Base-by-base conservation (phyloP, 805 yeast species). In the Nakazawaea molendinolei region DNA sequence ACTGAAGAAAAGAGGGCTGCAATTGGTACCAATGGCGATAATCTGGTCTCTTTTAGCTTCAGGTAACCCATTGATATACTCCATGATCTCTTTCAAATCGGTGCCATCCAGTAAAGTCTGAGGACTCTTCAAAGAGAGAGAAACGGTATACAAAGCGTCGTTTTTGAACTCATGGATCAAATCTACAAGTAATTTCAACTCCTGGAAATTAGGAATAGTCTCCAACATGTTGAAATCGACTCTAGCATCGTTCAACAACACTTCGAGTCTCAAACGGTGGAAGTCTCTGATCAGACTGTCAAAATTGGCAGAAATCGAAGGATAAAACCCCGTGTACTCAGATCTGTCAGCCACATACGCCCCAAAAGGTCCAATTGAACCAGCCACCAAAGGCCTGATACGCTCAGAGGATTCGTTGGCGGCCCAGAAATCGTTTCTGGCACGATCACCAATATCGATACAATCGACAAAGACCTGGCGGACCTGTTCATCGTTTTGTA, bases 281-380 rank as follows among this genome's bases (percentile, higher is more conserved):
- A 79, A 81, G 14, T 58, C 55, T 6, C 48, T 51, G 36, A 83
- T 47, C 26, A 25, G 20, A n/a, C 18, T 12, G 6, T 35, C 39
- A 19, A 35, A 35, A 19, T 30, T 24, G 30, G 61, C 61, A 12
- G 56, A 58, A 8, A 53, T 51, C 3, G 58, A 50, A 6, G 54
- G 60, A 51, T 82, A 83, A 34, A 76, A 65, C 2, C 94, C 94
- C 3, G 79, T 74, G 47, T 79, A 85, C 48, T 85, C 95, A 0
- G 80, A 66, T 1, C 87, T 86, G 43, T 74, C 66, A 20, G 80
- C 74, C 24, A 80, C 50, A 44, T 58, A 75, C 0, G 89, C 83
- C 1, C 89, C 94, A 51, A 74, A 85, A 0, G 95, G 86, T 0
- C 95, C 95, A 24, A 83, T 56, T 6, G 84, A 73, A 0, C 84